Evolutionary conservation across 2,329 filamentous ascomycete species (phyloP).

Genomic region (Alternaria sp.): DNA sequence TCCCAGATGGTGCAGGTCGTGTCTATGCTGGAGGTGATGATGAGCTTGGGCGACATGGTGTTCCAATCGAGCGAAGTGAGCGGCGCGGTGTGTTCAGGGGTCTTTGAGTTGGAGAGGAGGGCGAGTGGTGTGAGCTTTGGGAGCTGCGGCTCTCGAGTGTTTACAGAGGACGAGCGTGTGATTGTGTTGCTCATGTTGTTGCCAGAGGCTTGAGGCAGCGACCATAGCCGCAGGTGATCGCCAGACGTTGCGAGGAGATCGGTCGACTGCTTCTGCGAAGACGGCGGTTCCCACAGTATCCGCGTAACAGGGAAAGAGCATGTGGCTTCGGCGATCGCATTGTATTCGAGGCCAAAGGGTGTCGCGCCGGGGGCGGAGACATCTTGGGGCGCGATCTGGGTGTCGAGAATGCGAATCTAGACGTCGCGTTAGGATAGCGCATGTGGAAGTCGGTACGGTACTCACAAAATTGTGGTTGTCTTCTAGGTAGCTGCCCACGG

Average conservation of each 20-base stretch:
- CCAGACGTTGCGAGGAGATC: slow-evolving; percentile 94
- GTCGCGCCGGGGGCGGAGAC: slow-evolving; percentile 73
- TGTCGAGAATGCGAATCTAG: slow-evolving; percentile 96
- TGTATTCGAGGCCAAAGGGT: slow-evolving; percentile 85
- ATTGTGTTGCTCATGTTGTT: slow-evolving; percentile 73
- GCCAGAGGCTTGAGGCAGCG: slow-evolving; percentile 68
- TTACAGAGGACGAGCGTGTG: slow-evolving; percentile 68
- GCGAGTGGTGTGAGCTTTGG: slow-evolving; percentile 91
- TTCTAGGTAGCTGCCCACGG: slow-evolving; percentile 94
- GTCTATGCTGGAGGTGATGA: slow-evolving; percentile 98
- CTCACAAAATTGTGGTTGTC: slow-evolving; percentile 97
- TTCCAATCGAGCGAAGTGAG: slow-evolving; percentile 99
- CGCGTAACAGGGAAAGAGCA: slow-evolving; percentile 97
- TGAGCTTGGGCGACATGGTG: slow-evolving; percentile 92
- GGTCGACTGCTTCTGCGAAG: slow-evolving; percentile 91
- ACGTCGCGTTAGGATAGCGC: slow-evolving; percentile 22
- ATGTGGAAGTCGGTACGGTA: slow-evolving; percentile 10
- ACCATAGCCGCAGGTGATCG: slow-evolving; percentile 94
- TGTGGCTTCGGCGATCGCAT: slow-evolving; percentile 92
- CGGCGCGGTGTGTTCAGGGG: slow-evolving; percentile 95
- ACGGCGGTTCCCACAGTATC: slow-evolving; percentile 94
- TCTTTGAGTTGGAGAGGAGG: slow-evolving; percentile 95
- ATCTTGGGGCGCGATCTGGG: slow-evolving; percentile 75
- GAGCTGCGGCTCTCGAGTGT: slow-evolving; percentile 67
- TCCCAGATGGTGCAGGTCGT: slow-evolving; percentile 99